Conservation (phyloP, 2,329 filamentous ascomycete species). For the Scolecobasidium constrictum region DNA sequence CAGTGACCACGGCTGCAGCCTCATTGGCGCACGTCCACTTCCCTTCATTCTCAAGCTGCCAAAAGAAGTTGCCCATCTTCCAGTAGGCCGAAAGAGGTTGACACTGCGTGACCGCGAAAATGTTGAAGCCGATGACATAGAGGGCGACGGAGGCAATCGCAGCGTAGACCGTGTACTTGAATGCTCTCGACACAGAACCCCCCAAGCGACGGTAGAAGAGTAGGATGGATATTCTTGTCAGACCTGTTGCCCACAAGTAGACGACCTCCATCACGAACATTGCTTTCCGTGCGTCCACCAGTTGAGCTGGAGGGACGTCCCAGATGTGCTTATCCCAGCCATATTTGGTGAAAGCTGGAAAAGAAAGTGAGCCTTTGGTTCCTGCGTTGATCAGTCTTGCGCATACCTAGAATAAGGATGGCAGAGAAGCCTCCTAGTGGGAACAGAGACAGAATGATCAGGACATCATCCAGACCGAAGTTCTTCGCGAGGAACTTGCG, state of each 20-base stretch:
- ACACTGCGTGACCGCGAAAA: conserved; percentile 23
- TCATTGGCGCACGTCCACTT: conserved; percentile 15
- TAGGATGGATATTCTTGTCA: conserved; percentile 21
- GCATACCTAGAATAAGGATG: conserved; percentile 2
- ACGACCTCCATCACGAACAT: conserved; percentile 13
- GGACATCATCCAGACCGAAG: conserved; percentile 34
- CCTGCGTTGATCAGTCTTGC: not conserved
- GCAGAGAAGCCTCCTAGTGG: not conserved
- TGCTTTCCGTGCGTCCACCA: conserved; percentile 9
- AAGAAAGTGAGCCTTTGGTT: not conserved
- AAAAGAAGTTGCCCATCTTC: conserved; percentile 23
- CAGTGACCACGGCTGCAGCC: conserved; percentile 10
- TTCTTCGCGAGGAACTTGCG: conserved; percentile 34
- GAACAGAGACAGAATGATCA: conserved; percentile 31
- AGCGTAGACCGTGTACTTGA: conserved; percentile 25
- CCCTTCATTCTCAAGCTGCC: conserved; percentile 16
- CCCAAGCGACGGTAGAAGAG: conserved; percentile 31
- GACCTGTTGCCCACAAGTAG: conserved; percentile 18
- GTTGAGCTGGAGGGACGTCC: not conserved
- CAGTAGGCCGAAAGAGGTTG: conserved; percentile 28
- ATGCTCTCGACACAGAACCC: conserved; percentile 22
- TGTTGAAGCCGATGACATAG: conserved; percentile 26
- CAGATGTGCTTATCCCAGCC: conserved; percentile 8
- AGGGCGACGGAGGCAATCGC: conserved; percentile 26
- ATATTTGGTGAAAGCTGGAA: not conserved